Evolutionary conservation across 2,329 filamentous ascomycete species (phyloP).

Genomic region (Exophiala sp.): DNA sequence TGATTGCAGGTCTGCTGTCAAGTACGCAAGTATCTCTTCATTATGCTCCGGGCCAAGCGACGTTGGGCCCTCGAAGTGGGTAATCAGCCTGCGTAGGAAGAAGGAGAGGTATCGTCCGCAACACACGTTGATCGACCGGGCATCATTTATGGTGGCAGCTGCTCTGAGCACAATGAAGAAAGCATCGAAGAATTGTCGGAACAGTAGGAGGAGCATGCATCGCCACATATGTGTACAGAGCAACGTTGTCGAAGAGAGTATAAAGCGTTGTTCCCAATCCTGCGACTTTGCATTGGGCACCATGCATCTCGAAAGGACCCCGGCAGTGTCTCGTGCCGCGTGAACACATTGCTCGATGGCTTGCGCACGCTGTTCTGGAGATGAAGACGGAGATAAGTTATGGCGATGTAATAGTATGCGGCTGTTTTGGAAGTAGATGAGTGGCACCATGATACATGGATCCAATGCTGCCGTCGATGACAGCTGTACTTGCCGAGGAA

Average conservation of each 20-base stretch:
- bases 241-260: conserved; percentile 68
- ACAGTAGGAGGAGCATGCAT: conserved; percentile 73
- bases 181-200: conserved; percentile 68
- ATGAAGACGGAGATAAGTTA: conserved; percentile 73
- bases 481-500: conserved; percentile 71
- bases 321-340: conserved; percentile 73
- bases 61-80: conserved; percentile 48
- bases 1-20: conserved; percentile 81
- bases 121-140: conserved; percentile 67
- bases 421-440: conserved; percentile 75
- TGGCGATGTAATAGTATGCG: conserved; percentile 85
- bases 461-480: conserved; percentile 66
- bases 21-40: conserved; percentile 84
- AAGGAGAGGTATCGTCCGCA: conserved; percentile 81
- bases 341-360: conserved; percentile 75
- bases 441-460: conserved; percentile 68
- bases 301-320: conserved; percentile 67
- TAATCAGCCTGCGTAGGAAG: conserved; percentile 67
- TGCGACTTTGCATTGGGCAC: conserved; percentile 36
- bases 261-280: conserved; percentile 50
- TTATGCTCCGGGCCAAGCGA: conserved; percentile 56
- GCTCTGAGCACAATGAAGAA: conserved; percentile 72
- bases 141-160: conserved; percentile 66
- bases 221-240: conserved; percentile 84
- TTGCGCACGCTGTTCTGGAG: conserved; percentile 60